Evolutionary conservation across 2,329 filamentous ascomycete genomes (phyloP).

Genomic region (Paraphaeosphaeria sporulosa): DNA sequence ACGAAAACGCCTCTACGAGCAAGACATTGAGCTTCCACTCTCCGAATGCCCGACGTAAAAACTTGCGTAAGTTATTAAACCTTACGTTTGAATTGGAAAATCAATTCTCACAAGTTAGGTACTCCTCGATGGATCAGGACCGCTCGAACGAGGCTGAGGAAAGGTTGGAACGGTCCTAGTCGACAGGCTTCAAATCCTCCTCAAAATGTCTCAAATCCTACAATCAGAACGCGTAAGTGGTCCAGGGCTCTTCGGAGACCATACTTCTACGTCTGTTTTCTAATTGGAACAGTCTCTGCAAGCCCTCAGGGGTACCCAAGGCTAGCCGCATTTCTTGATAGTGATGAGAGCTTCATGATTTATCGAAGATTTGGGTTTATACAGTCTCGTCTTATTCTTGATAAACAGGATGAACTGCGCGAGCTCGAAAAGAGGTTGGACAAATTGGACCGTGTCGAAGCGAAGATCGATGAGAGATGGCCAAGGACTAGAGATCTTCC

Average conservation of each 20-base stretch:
- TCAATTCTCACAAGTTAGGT: not conserved
- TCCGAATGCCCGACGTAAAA: not conserved
- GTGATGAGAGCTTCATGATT: slow-evolving; percentile 52
- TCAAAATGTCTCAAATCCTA: not conserved
- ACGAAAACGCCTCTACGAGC: not conserved
- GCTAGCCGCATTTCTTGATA: slow-evolving; percentile 51
- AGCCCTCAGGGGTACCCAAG: slow-evolving; percentile 46
- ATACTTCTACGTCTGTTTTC: not conserved
- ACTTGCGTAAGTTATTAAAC: not conserved
- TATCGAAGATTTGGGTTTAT: slow-evolving; percentile 54
- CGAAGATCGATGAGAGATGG: not conserved
- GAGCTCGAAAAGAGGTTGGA: slow-evolving; percentile 19
- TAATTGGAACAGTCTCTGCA: slow-evolving; percentile 22
- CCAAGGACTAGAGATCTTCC: slow-evolving; percentile 17
- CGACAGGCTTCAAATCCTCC: not conserved
- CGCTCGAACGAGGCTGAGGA: not conserved
- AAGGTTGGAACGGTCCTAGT: too few relatives aligned
- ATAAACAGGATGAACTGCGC: slow-evolving; percentile 23
- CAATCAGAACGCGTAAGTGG: not conserved
- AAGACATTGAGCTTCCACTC: not conserved
- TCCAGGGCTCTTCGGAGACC: too few relatives aligned
- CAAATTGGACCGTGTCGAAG: not conserved
- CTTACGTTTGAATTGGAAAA: not conserved
- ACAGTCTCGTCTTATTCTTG: slow-evolving; percentile 43
- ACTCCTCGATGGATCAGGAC: not conserved